Base-by-base conservation (phyloP, 371 early-diverging fungal species). In the Encephalitozoon cuniculi region DNA sequence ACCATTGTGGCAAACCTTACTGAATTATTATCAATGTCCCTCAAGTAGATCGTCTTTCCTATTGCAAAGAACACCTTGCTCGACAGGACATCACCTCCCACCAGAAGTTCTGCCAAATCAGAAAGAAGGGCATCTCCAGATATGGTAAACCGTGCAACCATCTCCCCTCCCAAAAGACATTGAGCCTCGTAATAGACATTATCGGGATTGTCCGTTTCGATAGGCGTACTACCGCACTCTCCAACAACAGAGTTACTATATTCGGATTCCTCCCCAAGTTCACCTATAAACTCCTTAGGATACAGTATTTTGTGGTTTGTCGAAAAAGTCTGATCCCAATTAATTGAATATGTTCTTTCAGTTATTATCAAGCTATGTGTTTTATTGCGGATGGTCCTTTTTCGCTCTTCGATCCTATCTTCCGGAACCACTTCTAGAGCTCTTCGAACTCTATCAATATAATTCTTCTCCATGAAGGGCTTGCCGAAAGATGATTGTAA, bases 401-500 rank as follows among this genome's bases (percentile, higher is more conserved):
- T 34, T 18, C 59, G 9, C 15, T 59, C 28, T n/a, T 59, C 34
- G 12, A 7, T 12, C 5, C 21, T 28, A 12, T 23, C 18, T 59
- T 37, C 34, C 6, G 59, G 59, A 30, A 37, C 2, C 6, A 59
- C 37, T 37, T 59, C 59, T 6, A 59, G 12, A 34, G 59, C 59
- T 37, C 59, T 34, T 59, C 59, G 59, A 18, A 59, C 34, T 37
- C 59, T 59, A 59, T 59, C 59, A 1, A 59, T n/a, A 59, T 59
- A 59, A 59, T 59, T 59, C 21, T 37, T 59, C 59, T 59, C 59
- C 59, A 59, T 59, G 11, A 12, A 59, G 59, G 59, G 59, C 59
- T 34, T 34, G 2, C 3, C 28, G 5, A 0, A 5, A 11, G n/a
- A 59, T 59, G 59, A 59, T 59, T 18, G 59, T 59, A 59, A 59